phyloP scores from a whole-genome alignment of 2,329 filamentous ascomycete species.

The Ceratocystis harringtonii region DNA sequence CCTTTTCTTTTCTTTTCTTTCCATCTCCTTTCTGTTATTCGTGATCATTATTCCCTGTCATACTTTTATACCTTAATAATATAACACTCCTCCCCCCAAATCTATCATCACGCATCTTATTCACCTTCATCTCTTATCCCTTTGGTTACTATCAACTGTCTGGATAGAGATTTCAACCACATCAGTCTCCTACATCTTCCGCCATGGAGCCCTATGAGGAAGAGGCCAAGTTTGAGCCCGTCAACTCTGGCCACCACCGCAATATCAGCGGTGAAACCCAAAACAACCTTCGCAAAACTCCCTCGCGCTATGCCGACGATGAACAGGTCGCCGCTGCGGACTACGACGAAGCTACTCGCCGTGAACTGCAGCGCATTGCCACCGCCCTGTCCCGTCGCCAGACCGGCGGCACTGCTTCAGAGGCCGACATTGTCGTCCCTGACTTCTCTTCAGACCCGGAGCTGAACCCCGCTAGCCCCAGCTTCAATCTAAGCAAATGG shows the following conservation, averaged over 20 bases:
- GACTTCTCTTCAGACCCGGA: slow-evolving; percentile 21
- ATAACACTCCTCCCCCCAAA: background rate
- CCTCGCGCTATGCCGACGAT: background rate
- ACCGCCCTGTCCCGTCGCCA: slow-evolving; percentile 27
- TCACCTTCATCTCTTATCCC: background rate
- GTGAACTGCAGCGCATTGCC: slow-evolving; percentile 28
- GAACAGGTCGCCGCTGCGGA: slow-evolving; percentile 10
- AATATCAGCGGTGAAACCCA: slow-evolving; percentile 3
- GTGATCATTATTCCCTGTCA: too few relatives aligned
- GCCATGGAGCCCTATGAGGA: slow-evolving; percentile 2
- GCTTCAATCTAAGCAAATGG: slow-evolving; percentile 32
- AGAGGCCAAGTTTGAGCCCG: slow-evolving; percentile 4
- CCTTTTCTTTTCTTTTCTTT: background rate
- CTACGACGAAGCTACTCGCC: slow-evolving; percentile 23
- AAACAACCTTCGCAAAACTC: background rate
- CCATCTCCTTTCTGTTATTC: background rate
- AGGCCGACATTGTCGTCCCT: slow-evolving; percentile 9
- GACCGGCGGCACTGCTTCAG: slow-evolving; percentile 19
- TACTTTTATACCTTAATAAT: slow-evolving; percentile 2
- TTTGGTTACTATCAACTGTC: too few relatives aligned
- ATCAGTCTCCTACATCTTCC: background rate
- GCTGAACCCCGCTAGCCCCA: slow-evolving; percentile 26
- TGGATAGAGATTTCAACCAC: background rate
- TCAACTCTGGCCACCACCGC: background rate
- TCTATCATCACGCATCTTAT: background rate